Evolutionary conservation across 1,139 yeast genomes (phyloP), one percentile per base, ranked within the genome.

Genomic region (Geotrichum bryndzae): DNA sequence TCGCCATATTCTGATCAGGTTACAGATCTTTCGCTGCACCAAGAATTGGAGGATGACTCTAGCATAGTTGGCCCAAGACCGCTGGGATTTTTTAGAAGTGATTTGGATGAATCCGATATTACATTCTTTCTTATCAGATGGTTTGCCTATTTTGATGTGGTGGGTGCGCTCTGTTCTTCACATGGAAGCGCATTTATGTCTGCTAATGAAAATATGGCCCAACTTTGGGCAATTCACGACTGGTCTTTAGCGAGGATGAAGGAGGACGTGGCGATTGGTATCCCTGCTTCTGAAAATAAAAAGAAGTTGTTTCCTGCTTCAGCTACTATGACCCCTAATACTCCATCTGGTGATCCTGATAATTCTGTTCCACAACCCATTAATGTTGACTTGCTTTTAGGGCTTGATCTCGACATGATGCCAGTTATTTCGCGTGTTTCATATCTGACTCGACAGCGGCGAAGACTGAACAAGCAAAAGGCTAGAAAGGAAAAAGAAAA

Each of bases 101-200:
- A 63, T 27, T 58, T 69, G 6, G 62, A 69, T 53, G 77, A 75
- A 55, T 72, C 77, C 7, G 82, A 84, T 66, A 77, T 85, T 11
- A 74, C 84, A 0, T 85, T 79, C 66, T 88, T 88, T 68, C 74
- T 88, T 61, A 78, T 84, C 70, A 75, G 94, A 62, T 86, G 92
- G 88, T 86, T 85, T 69, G 87, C 86, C 0, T 88, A 86, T 67
- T 77, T 86, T 56, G 92, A 87, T 68, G 84, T 86, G 1, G 80
- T 88, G 50, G 90, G 91, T 0, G 82, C 86, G 1, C 74, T 87
- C 45, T 68, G 72, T 35, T 69, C 74, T 3, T 65, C 69, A 29
- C 58, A 66, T 23, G 73, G 72, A 1, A 64, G 69, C 2, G 69
- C 74, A 2, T 65, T 69, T 15, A 61, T 71, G 27, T 64, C 68